Conservation (phyloP, 768 basidiomycete species). For the Tulasnella calospora region DNA sequence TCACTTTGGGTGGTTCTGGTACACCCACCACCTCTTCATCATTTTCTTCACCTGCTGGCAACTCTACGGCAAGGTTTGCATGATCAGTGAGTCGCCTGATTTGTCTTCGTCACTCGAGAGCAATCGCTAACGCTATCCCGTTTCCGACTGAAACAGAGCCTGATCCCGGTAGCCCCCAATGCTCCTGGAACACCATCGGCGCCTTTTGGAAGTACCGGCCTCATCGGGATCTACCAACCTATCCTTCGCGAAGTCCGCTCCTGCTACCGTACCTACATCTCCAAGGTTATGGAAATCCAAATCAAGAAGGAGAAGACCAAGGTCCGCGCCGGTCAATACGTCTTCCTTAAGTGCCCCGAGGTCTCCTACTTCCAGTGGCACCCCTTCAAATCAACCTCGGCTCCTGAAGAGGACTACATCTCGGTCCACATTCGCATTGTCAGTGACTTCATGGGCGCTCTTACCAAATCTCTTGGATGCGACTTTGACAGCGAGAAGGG, state of each 20-base stretch:
- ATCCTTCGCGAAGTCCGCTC: slow-evolving; percentile 87
- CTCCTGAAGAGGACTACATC: slow-evolving; percentile 92
- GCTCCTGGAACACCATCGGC: slow-evolving; percentile 82
- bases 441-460: slow-evolving; percentile 76
- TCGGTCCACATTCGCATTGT: slow-evolving; percentile 87
- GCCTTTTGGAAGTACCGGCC: slow-evolving; percentile 98
- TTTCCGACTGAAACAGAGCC: slow-evolving; percentile 50
- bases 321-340: slow-evolving; percentile 82
- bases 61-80: slow-evolving; percentile 93
- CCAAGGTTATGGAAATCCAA: slow-evolving; percentile 78
- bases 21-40: slow-evolving; percentile 82
- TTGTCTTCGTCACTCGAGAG: neutral
- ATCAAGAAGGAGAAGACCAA: slow-evolving; percentile 94
- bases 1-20: slow-evolving; percentile 67
- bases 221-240: slow-evolving; percentile 82
- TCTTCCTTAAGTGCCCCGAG: slow-evolving; percentile 87
- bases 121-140: slow-evolving; percentile 30
- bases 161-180: slow-evolving; percentile 68
- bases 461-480: slow-evolving; percentile 7
- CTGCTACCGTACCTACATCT: slow-evolving; percentile 56
- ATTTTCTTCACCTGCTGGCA: slow-evolving; percentile 94
- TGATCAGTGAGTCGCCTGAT: slow-evolving; percentile 51
- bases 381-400: slow-evolving; percentile 87
- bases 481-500: neutral
- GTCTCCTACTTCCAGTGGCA: slow-evolving; percentile 96